phyloP scores from a whole-genome alignment of 2,329 filamentous ascomycete species.

The Fusarium nelsonii region DNA sequence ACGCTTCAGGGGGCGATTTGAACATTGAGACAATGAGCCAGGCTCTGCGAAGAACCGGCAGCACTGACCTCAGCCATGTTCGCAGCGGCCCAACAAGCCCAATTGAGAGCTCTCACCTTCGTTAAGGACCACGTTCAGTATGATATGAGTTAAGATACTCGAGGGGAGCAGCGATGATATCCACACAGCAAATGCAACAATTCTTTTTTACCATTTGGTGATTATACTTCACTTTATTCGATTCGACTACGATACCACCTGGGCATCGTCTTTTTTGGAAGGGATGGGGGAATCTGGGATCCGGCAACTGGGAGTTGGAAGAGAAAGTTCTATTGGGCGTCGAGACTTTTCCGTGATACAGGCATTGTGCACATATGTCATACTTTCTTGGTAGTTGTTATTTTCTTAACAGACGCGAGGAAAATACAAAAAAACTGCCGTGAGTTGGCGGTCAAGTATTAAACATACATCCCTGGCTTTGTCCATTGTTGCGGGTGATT shows the following conservation, averaged over 20 bases:
- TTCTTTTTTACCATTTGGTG: constrained; percentile 33
- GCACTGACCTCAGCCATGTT: constrained; percentile 76
- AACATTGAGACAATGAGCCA: constrained; percentile 96
- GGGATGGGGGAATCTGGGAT: constrained; percentile 44
- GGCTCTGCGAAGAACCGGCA: constrained; percentile 85
- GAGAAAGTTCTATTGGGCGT: constrained; percentile 48
- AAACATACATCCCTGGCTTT: neutral
- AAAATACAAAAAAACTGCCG: constrained; percentile 37
- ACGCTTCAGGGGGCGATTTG: constrained; percentile 70
- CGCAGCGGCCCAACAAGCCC: constrained; percentile 71
- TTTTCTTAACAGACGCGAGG: constrained; percentile 27
- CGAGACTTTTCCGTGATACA: constrained; percentile 37
- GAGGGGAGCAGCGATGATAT: constrained; percentile 30
- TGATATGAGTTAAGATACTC: neutral
- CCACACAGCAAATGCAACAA: constrained; percentile 37
- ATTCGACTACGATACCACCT: constrained; percentile 36
- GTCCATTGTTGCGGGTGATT: neutral
- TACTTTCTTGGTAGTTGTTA: constrained; percentile 33
- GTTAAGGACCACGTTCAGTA: constrained; percentile 36
- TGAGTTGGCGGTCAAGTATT: constrained; percentile 12
- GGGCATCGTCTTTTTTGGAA: constrained; percentile 37
- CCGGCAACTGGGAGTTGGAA: constrained; percentile 50
- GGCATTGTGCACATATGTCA: constrained; percentile 38
- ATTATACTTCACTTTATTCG: constrained; percentile 41
- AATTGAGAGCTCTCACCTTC: constrained; percentile 57